Evolutionary conservation across 495 filamentous ascomycete species (phyloP), one percentile per base, ranked within the genome.

Genomic region (Talaromyces stipitatus): DNA sequence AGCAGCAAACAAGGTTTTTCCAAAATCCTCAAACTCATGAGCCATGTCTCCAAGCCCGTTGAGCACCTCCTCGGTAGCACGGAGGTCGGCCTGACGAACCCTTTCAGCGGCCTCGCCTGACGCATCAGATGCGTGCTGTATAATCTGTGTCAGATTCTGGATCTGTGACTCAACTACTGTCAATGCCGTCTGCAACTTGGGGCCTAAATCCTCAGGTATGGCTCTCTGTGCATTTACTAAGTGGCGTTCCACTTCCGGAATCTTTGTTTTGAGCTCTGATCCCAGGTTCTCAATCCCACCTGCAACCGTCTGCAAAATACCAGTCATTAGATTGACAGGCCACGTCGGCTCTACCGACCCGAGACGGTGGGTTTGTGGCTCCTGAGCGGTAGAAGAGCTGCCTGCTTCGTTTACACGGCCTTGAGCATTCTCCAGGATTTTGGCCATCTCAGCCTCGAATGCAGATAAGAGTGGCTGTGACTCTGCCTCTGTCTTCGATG

Each of bases 371-470:
- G 61, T 4, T 3, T 59, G 62, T 11, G 58, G 41, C 22, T 66
- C 58, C 7, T 57, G 24, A 14, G 61, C 38, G 28, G 63, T 50
- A 14, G 61, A 52, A 26, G 62, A 16, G 23, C 58, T 59, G 22
- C 58, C 36, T 24, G 62, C 52, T 12, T 60, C 53, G 54, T 50
- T 1, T 68, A 33, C 29, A 28, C 33, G 48, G 20, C 54, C 20
- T 30, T 46, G 36, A 29, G 53, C 28, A 29, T 66, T 47, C 55
- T 67, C 33, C 46, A 79, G 59, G 12, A 81, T 63, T 55, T 66
- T 76, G 33, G 78, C 70, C 60, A 82, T 63, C 58, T 82, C 78
- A n/a, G 69, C 72, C 51, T 81, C 78, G 47, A 81, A 81, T 36
- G 74, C 74, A 33, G 71, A 72, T 50, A 82, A 66, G 23, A 82